A percentile compares a stretch with the other conserved stretches of the same genome.
Evolutionary conservation across 352 stramenopile genomes (phyloP).

Genomic region (Phytophthora uliginosa): DNA sequence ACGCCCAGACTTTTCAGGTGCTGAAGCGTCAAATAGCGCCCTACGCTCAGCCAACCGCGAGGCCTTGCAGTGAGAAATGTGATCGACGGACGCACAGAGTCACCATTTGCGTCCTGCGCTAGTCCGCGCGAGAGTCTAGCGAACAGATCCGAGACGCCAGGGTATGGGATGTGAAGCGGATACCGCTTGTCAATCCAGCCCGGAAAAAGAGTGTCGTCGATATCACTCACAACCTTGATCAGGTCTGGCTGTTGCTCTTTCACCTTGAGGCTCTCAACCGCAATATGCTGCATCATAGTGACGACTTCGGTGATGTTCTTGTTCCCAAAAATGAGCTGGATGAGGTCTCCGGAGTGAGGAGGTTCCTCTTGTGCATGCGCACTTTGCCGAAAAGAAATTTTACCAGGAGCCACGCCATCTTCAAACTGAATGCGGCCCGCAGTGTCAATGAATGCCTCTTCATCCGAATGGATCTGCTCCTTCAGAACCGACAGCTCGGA

Average conservation of each 20-base stretch:
- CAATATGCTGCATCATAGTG: slow-evolving; percentile 87
- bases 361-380: slow-evolving; percentile 42
- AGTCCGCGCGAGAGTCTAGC: slow-evolving; percentile 70
- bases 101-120: slow-evolving; percentile 35
- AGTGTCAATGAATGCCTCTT: slow-evolving; percentile 57
- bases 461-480: slow-evolving; percentile 80
- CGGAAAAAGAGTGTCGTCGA: slow-evolving; percentile 87
- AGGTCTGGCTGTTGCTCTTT: slow-evolving; percentile 62
- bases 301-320: slow-evolving; percentile 87
- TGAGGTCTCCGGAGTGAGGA: slow-evolving; percentile 79
- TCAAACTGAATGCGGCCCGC: slow-evolving; percentile 40
- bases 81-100: slow-evolving; percentile 61
- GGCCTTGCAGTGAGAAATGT: slow-evolving; percentile 87
- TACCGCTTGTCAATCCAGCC: slow-evolving; percentile 84
- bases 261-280: slow-evolving; percentile 79
- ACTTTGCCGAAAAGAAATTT: slow-evolving; percentile 14
- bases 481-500: slow-evolving; percentile 82
- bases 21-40: slow-evolving; percentile 82
- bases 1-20: slow-evolving; percentile 82
- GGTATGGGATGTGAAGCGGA: slow-evolving; percentile 82
- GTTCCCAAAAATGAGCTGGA: slow-evolving; percentile 81
- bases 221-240: slow-evolving; percentile 91
- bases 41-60: slow-evolving; percentile 83
- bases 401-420: slow-evolving; percentile 16
- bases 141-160: slow-evolving; percentile 81